A percentile compares a stretch with the other conserved stretches of the same genome.
Conservation (phyloP, 2,329 filamentous ascomycete species). For the Fusarium nurragi region DNA sequence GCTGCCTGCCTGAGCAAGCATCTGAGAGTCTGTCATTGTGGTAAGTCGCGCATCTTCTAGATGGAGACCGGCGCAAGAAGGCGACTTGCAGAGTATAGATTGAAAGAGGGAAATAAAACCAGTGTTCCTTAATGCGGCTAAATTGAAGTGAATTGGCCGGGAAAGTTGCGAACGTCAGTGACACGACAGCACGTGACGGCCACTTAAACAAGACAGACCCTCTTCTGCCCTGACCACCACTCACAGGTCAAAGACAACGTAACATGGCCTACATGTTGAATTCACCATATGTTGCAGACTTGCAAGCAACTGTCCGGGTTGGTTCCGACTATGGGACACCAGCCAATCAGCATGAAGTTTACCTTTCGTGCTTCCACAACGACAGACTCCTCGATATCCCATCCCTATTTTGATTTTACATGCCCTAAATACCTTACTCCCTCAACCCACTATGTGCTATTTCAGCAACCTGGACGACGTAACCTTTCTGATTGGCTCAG, state of each 20-base stretch:
- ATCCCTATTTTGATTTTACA: neutral
- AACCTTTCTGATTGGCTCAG: neutral
- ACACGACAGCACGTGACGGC: slow-evolving; percentile 25
- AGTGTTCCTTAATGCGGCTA: slow-evolving; percentile 18
- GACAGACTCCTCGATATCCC: neutral
- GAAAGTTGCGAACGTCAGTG: slow-evolving; percentile 13
- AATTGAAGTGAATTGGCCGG: slow-evolving; percentile 28
- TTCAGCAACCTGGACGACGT: neutral
- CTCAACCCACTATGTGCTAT: no score
- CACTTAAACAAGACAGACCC: neutral
- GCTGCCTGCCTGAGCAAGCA: slow-evolving; percentile 46
- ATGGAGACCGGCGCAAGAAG: neutral
- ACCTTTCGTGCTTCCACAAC: neutral
- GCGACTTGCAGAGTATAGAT: neutral
- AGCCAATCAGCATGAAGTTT: neutral
- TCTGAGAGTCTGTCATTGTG: slow-evolving; percentile 45
- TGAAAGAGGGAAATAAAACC: neutral
- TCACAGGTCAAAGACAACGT: neutral
- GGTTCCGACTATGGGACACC: neutral
- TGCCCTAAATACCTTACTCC: no score
- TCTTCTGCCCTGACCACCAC: neutral
- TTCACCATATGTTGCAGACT: neutral
- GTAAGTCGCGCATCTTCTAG: slow-evolving; percentile 29
- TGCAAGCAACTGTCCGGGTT: neutral
- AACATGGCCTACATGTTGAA: neutral